Percentiles rank a stretch among this genome's conserved stretches.
These are phyloP conservation scores for Alternaria ethzedia DNA, from an alignment of 2,329 filamentous ascomycete species.

Conservation along the genomic window DNA sequence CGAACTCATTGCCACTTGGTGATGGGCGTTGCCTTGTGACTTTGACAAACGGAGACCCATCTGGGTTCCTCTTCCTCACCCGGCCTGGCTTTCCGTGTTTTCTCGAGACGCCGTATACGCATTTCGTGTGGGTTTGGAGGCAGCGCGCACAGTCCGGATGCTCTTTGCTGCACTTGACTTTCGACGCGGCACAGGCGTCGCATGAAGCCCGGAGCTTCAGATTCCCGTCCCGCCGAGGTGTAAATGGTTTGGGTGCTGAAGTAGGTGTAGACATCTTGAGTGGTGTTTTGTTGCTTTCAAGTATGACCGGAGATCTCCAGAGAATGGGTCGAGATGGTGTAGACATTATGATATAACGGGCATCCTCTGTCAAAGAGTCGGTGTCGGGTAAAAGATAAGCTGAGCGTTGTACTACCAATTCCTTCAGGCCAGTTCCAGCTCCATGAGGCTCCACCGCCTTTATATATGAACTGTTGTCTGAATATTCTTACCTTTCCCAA, in stretches of 20 bases:
- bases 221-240: constrained; percentile 23
- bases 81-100: constrained; percentile 46
- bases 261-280: constrained; percentile 24
- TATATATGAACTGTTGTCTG: constrained; percentile 7
- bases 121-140: constrained; percentile 33
- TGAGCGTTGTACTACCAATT: constrained; percentile 6
- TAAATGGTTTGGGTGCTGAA: constrained; percentile 26
- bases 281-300: constrained; percentile 14
- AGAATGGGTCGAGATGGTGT: constrained; percentile 26
- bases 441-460: constrained; percentile 5
- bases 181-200: constrained; percentile 47
- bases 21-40: constrained; percentile 37
- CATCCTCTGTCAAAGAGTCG: constrained; percentile 1
- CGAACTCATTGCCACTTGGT: constrained; percentile 37
- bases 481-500: not conserved
- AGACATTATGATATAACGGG: constrained; percentile 25
- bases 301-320: constrained; percentile 27
- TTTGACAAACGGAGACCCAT: constrained; percentile 41
- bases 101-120: constrained; percentile 44
- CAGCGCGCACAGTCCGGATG: constrained; percentile 45
- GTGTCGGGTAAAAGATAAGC: constrained; percentile 1
- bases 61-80: constrained; percentile 40
- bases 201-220: constrained; percentile 46
- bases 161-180: constrained; percentile 47
- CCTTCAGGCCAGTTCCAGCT: not conserved